Percentiles rank a stretch among this genome's conserved stretches.
Evolutionary conservation across 2,329 filamentous ascomycete species (phyloP).

Genomic region (Cordyceps tenuipes): DNA sequence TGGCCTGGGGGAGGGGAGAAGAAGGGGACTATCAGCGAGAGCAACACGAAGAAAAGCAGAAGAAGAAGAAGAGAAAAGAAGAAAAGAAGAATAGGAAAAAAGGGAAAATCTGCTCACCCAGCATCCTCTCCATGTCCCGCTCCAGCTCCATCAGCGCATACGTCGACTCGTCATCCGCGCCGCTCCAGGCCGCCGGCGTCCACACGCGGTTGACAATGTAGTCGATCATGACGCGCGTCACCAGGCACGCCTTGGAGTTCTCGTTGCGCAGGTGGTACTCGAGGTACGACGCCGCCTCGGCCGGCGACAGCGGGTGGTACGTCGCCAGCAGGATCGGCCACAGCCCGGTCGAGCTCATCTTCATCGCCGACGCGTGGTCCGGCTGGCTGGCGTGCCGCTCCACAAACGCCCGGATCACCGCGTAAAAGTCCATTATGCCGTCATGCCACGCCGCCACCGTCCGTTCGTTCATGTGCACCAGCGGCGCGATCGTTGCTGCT

Average conservation of each 20-base stretch:
- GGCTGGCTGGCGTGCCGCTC: slow-evolving; percentile 26
- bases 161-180: slow-evolving; percentile 27
- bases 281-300: slow-evolving; percentile 33
- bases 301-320: slow-evolving; percentile 29
- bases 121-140: slow-evolving; percentile 27
- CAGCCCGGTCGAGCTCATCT: slow-evolving; percentile 23
- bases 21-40: too few relatives aligned
- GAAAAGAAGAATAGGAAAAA: not conserved
- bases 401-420: slow-evolving; percentile 28
- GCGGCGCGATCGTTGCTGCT: slow-evolving; percentile 17
- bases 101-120: too few relatives aligned
- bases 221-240: slow-evolving; percentile 34
- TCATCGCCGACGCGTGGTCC: slow-evolving; percentile 20
- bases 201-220: slow-evolving; percentile 35
- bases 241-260: slow-evolving; percentile 33
- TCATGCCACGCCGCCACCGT: slow-evolving; percentile 27
- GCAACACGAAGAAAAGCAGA: too few relatives aligned
- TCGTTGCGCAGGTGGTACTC: slow-evolving; percentile 31
- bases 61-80: not conserved
- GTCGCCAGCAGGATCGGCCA: slow-evolving; percentile 30
- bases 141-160: slow-evolving; percentile 28
- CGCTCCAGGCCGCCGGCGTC: slow-evolving; percentile 31
- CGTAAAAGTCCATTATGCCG: slow-evolving; percentile 30
- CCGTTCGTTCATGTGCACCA: slow-evolving; percentile 29
- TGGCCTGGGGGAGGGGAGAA: slow-evolving; percentile 23